These are phyloP conservation scores for Fusarium brevicatenulatum DNA, from an alignment of 2,329 filamentous ascomycete genomes.

Conservation along the genomic window DNA sequence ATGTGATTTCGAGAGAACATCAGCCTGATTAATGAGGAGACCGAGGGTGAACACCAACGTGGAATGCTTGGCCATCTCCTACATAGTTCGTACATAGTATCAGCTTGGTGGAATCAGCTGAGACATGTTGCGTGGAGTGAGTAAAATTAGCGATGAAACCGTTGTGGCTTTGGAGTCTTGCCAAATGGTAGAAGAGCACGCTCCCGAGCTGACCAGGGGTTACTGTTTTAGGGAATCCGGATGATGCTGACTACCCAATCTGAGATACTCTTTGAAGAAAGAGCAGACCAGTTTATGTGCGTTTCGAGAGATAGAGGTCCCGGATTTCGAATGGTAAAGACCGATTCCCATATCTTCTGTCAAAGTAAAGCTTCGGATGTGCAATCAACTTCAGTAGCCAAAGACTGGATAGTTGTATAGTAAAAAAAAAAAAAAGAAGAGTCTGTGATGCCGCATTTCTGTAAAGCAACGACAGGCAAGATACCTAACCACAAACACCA, in stretches of 20 bases:
- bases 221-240: conserved; percentile 43
- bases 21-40: neutral
- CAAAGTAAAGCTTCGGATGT: neutral
- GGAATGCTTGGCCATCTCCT: conserved; percentile 2
- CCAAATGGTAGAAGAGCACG: neutral
- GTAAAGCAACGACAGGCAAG: neutral
- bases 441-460: neutral
- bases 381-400: neutral
- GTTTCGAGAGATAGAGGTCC: neutral
- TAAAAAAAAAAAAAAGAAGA: neutral
- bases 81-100: neutral
- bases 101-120: neutral
- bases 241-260: conserved; percentile 1
- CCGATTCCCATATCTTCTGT: neutral
- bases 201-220: conserved; percentile 20
- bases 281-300: neutral
- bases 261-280: neutral
- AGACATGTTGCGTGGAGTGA: neutral
- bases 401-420: neutral
- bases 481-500: conserved; percentile 8
- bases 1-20: neutral
- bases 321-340: neutral
- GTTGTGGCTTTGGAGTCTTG: conserved; percentile 33
- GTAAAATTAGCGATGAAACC: conserved; percentile 18
- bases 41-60: neutral